These are phyloP conservation scores for Kockiozyma suomiensis DNA, from an alignment of 805 yeast genomes.

Conservation along the genomic window DNA sequence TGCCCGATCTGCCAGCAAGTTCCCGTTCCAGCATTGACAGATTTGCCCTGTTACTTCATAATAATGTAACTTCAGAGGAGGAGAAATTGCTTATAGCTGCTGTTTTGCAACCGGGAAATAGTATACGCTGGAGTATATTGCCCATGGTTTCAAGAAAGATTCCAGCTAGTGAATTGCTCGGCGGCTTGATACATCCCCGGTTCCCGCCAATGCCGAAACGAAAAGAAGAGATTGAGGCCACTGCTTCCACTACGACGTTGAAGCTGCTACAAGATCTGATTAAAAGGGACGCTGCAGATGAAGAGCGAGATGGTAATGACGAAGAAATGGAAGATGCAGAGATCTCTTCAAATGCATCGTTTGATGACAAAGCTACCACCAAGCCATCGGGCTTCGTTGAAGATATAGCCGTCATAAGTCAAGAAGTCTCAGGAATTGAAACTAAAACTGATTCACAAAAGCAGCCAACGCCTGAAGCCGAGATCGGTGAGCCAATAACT, in stretches of 20 bases:
- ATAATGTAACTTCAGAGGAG: neutral
- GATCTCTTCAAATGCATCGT: too few species aligned
- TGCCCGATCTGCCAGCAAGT: constrained; percentile 24
- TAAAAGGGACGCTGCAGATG: constrained; percentile 42
- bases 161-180: constrained; percentile 5
- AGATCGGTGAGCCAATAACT: too few species aligned
- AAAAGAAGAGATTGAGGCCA: constrained; percentile 22
- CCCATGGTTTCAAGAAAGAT: constrained; percentile 26
- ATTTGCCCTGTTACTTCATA: neutral
- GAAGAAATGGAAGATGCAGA: neutral
- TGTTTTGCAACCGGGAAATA: constrained; percentile 31
- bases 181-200: constrained; percentile 26
- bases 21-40: constrained; percentile 29
- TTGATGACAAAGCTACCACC: neutral
- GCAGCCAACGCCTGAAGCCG: too few species aligned
- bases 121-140: constrained; percentile 24
- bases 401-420: neutral
- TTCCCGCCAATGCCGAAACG: constrained; percentile 29
- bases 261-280: constrained; percentile 17
- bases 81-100: constrained; percentile 10
- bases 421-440: neutral
- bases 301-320: constrained; percentile 14
- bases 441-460: neutral
- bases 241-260: neutral
- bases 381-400: neutral